These are phyloP conservation scores for Diaporthe velutina DNA, from an alignment of 2,329 filamentous ascomycete genomes.

Conservation along the genomic window DNA sequence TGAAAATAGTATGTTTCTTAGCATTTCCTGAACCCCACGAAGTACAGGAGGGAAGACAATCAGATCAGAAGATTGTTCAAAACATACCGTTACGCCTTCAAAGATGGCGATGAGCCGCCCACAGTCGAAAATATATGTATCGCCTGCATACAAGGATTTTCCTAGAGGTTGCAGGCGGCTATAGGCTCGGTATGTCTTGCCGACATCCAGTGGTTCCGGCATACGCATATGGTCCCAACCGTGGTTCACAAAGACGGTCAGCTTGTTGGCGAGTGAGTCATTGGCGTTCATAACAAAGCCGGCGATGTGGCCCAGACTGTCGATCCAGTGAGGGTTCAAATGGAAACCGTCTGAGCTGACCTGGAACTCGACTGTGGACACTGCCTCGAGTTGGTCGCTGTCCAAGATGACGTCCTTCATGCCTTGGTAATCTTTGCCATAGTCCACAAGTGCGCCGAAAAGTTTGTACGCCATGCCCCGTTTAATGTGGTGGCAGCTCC, in stretches of 20 bases:
- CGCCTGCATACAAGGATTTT: slow-evolving; percentile 14
- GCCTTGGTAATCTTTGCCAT: slow-evolving; percentile 5
- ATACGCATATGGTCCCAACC: slow-evolving; percentile 17
- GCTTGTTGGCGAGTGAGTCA: neutral
- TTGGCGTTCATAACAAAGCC: slow-evolving; percentile 33
- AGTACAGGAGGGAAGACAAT: no score
- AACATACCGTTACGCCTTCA: slow-evolving; percentile 21
- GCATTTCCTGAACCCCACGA: no score
- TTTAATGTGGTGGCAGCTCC: slow-evolving; percentile 12
- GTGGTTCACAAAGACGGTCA: slow-evolving; percentile 21
- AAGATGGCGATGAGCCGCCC: neutral
- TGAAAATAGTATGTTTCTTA: neutral
- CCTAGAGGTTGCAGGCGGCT: neutral
- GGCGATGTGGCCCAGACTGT: slow-evolving; percentile 18
- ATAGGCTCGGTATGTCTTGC: slow-evolving; percentile 10
- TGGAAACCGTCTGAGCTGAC: neutral
- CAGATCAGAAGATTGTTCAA: neutral
- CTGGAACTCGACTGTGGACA: slow-evolving; percentile 9
- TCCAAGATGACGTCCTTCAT: slow-evolving; percentile 26
- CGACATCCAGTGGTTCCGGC: neutral
- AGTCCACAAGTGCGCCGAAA: slow-evolving; percentile 13
- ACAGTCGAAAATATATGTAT: slow-evolving; percentile 1
- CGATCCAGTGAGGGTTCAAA: slow-evolving; percentile 16
- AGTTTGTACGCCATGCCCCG: slow-evolving; percentile 22
- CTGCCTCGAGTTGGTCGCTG: slow-evolving; percentile 5